These are phyloP conservation scores for Massarina eburnea DNA, from an alignment of 2,329 filamentous ascomycete genomes.

Conservation along the genomic window DNA sequence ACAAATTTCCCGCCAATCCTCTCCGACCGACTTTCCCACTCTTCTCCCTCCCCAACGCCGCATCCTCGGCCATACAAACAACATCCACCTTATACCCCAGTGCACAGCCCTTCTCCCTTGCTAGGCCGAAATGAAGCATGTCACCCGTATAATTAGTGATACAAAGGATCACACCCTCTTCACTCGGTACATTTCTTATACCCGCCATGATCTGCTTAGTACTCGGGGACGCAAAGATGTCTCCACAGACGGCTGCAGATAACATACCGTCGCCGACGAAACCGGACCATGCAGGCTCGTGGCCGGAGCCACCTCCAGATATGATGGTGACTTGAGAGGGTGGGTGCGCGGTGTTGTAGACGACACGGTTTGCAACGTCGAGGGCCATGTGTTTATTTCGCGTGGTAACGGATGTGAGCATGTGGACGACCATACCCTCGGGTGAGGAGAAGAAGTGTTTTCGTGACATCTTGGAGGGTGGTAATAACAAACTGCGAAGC, in stretches of 20 bases:
- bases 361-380: slow-evolving; percentile 51
- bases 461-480: slow-evolving; percentile 47
- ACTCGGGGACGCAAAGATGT: slow-evolving; percentile 52
- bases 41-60: slow-evolving; percentile 51
- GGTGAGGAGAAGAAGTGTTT: slow-evolving; percentile 58
- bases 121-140: slow-evolving; percentile 53
- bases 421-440: slow-evolving; percentile 53
- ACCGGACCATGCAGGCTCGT: slow-evolving; percentile 53
- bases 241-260: slow-evolving; percentile 50
- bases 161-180: slow-evolving; percentile 50
- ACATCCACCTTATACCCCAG: slow-evolving; percentile 50
- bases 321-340: slow-evolving; percentile 49
- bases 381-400: slow-evolving; percentile 48
- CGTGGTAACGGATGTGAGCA: slow-evolving; percentile 50
- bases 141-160: slow-evolving; percentile 56
- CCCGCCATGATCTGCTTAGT: slow-evolving; percentile 55
- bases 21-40: slow-evolving; percentile 52
- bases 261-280: slow-evolving; percentile 54
- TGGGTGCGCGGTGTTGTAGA: slow-evolving; percentile 49
- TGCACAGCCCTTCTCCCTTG: slow-evolving; percentile 50
- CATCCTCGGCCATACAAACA: slow-evolving; percentile 54
- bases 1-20: slow-evolving; percentile 54
- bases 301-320: slow-evolving; percentile 51
- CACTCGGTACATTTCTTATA: slow-evolving; percentile 48
- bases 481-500: not conserved